Conservation (phyloP, 139 green algal species). For the Tetraselmis striata region DNA sequence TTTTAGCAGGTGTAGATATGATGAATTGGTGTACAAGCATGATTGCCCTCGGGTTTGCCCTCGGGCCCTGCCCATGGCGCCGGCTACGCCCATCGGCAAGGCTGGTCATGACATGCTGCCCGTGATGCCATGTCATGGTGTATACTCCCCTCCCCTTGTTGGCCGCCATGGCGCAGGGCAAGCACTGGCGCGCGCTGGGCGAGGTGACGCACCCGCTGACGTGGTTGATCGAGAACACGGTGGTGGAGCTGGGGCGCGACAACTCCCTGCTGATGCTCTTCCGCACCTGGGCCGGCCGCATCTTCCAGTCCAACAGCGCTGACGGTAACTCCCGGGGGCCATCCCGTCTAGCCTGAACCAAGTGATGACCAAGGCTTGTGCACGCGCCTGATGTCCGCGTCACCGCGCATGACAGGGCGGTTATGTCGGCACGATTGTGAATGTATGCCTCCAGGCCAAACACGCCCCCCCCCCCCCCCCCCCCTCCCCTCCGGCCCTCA, state of each 20-base stretch:
- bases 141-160: not conserved
- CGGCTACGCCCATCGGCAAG: no score
- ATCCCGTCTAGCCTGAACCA: no score
- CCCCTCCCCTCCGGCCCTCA: not conserved
- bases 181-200: constrained; percentile 1
- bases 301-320: constrained; percentile 10
- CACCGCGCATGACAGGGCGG: no score
- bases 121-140: not conserved
- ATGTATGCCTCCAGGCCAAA: no score
- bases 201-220: constrained; percentile 12
- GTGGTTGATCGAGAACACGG: constrained; percentile 15
- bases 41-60: not conserved
- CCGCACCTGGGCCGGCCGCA: constrained; percentile 6
- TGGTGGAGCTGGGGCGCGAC: constrained; percentile 11
- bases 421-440: no score
- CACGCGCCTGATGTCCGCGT: no score
- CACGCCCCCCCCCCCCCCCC: no score
- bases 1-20: not conserved
- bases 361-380: no score
- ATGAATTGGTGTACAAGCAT: not conserved
- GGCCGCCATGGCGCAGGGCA: not conserved
- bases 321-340: not conserved
- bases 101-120: no score
- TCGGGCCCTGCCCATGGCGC: no score
- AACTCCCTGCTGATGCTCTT: constrained; percentile 12